Base-by-base conservation (phyloP, 345 rosid species). In the Moringa oleifera region DNA sequence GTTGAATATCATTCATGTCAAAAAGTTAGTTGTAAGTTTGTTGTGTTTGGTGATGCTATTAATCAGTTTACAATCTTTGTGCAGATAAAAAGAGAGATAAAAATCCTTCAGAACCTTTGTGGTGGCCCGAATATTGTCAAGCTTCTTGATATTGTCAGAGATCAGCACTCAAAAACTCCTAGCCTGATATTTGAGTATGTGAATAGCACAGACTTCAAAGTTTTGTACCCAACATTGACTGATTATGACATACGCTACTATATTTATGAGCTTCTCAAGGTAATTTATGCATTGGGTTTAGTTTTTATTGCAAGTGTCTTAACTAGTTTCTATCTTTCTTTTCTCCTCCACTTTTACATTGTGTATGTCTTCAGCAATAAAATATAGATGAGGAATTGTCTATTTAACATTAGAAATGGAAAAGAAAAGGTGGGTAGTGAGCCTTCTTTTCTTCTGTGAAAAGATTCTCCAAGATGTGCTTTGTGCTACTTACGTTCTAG, bases 231-330 rank as follows among this genome's bases (percentile, higher is more conserved):
- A 25, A 85, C 92, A 21, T 77, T 88, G 81, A 88, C 92, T n/a
- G 96, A 88, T 65, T 88, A 88, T 70, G 90, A 88, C 80, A 82
- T 88, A 60, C 88, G 96, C 46, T 88, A 88, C 77, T 88, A 85
- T 74, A 85, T 85, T 53, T 88, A 85, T 28, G 95, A 88, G 81
- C 89, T 88, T 64, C 83, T 88, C 63, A 88, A 87, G 95, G 95
- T 87, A 78, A 19, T 7, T 20, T 59, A 0, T 41, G 47, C 47
- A 41, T 9, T 41, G 47, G 47, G 47, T 41, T 9, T 41, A 41
- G 6, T 41, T 41, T 41, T 5, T 7, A 41, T 41, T 41, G 12
- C 17, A 41, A n/a, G n/a, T 41, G 47, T 15, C 47, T 41, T 16
- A 41, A 41, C 47, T 28, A 28, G 33, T 28, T 2, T 28, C 33